Percentiles rank a stretch among this genome's conserved stretches.
Evolutionary conservation across 345 rosid genomes (phyloP).

Genomic region (Citropsis articulata): DNA sequence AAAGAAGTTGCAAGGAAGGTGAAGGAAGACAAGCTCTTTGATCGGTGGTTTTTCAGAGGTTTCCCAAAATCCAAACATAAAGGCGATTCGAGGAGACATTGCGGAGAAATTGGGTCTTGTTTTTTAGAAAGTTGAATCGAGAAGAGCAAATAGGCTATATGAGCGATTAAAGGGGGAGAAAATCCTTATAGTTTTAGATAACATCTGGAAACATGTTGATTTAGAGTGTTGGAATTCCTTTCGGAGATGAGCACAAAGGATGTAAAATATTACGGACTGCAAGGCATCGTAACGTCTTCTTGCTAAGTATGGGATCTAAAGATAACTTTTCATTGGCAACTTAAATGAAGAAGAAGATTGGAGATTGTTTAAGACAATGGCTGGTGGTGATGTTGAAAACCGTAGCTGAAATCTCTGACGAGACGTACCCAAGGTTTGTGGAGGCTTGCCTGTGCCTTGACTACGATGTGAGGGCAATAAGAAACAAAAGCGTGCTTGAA

Average conservation of each 20-base stretch:
- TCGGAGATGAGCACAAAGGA: neutral
- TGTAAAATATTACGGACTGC: neutral
- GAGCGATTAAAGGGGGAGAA: neutral
- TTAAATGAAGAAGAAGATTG: neutral
- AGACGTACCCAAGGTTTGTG: conserved; percentile 18
- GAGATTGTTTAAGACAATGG: neutral
- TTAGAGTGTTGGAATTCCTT: neutral
- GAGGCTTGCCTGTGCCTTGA: conserved; percentile 26
- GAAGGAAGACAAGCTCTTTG: no score
- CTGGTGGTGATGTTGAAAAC: conserved; percentile 1
- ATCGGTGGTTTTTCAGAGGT: no score
- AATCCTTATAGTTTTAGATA: neutral
- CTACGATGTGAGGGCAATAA: conserved; percentile 21
- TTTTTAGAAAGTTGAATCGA: neutral
- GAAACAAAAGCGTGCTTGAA: neutral
- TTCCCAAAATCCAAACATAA: neutral
- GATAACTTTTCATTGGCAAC: neutral
- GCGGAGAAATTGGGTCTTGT: neutral
- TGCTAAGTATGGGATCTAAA: neutral
- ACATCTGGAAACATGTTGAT: neutral
- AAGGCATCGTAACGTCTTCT: neutral
- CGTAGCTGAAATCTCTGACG: neutral
- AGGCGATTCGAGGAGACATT: neutral
- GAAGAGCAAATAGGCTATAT: neutral
- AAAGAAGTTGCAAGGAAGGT: no score